Evolutionary conservation across 2,329 filamentous ascomycete species (phyloP), one percentile per base, ranked within the genome.

Genomic region (Alternaria novae-zelandiae): DNA sequence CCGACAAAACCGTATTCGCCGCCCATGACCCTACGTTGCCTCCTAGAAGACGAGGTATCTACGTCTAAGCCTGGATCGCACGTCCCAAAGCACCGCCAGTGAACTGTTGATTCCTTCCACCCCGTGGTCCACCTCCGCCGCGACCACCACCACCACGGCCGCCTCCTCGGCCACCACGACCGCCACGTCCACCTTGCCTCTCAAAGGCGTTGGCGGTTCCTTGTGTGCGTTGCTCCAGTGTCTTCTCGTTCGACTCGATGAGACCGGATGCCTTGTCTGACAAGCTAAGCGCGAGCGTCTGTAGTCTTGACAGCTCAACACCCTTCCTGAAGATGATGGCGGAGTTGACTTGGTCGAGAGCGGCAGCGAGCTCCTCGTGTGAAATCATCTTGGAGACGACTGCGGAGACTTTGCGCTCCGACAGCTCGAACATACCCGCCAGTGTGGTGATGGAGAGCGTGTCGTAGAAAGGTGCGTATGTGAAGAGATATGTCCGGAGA

Each of bases 241-340:
- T 97, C 81, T 96, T 91, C 86, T 99, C 96, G 84, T 99, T 99
- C 73, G 90, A 90, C 87, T 99, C 96, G 78, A 98, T 97, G 64
- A 99, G 90, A 57, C 91, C 89, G 79, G 94, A 97, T 62, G 96
- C 95, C 88, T 98, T 99, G 85, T 99, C 96, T 63, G 92, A 93
- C 56, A 99, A 87, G 10, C 94, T 96, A 70, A 99, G 90, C 30
- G 96, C 94, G 77, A 99, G 87, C 81, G 93, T 97, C 84, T 99
- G 96, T 69, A 99, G 89, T 73, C 96, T 90, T 78, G 93, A 97
- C 69, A 99, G 89, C 86, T 99, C 96, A 67, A 99, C 96, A 63
- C 96, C 96, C 90, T 99, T 98, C 82, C 96, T 91, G 92, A 99
- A 99, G 84, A 98, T 96, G 82, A 99, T 93, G 55, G 93, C 96